Evolutionary conservation across 495 filamentous ascomycete species (phyloP).

Genomic region (Hypomontagnella monticulosa): DNA sequence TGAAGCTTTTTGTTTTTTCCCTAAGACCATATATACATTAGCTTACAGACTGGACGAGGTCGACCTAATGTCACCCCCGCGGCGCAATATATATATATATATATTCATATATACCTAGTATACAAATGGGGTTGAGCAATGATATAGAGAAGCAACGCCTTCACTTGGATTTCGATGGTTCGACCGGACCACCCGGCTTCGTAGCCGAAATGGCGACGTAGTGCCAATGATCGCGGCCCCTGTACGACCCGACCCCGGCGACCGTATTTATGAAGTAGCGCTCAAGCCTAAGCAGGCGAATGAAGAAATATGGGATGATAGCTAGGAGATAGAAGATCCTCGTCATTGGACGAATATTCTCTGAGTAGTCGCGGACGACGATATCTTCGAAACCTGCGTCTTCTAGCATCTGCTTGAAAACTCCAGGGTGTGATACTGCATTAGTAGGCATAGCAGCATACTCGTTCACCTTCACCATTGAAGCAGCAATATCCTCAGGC

Average conservation of each 20-base stretch:
- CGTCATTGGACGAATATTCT: slow-evolving; percentile 62
- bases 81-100: no score
- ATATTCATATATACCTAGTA: no score
- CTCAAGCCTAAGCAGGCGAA: slow-evolving; percentile 58
- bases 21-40: no score
- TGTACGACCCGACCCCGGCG: slow-evolving; percentile 55
- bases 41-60: no score
- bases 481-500: slow-evolving; percentile 44
- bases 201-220: slow-evolving; percentile 54
- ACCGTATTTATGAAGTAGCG: slow-evolving; percentile 59
- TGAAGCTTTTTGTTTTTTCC: neutral
- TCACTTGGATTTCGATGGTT: slow-evolving; percentile 38
- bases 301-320: slow-evolving; percentile 61
- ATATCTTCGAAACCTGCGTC: slow-evolving; percentile 63
- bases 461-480: slow-evolving; percentile 51
- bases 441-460: slow-evolving; percentile 62
- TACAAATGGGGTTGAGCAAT: neutral
- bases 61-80: no score
- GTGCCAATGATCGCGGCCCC: slow-evolving; percentile 43
- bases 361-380: slow-evolving; percentile 55
- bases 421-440: slow-evolving; percentile 41
- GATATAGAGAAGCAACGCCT: neutral
- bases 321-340: slow-evolving; percentile 62
- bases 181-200: slow-evolving; percentile 44
- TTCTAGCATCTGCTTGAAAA: slow-evolving; percentile 52